Base-by-base conservation (phyloP, 2,329 filamentous ascomycete species). In the Clarireedia homoeocarpa region DNA sequence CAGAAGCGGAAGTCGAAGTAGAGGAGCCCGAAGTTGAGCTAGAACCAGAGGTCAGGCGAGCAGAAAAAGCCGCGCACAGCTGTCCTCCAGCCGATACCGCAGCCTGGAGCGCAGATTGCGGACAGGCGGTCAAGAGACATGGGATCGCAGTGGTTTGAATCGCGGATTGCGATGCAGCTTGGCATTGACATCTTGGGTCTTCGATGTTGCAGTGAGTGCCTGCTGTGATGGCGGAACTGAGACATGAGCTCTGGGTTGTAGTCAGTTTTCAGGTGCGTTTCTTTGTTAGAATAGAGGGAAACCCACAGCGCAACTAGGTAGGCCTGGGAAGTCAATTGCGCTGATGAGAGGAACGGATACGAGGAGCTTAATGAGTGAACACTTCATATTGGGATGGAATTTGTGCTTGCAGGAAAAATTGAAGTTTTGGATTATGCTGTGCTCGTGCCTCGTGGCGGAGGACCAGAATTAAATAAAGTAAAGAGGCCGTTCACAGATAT, bases 291-390 rank as follows among this genome's bases (percentile, higher is more conserved):
- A 34, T 9, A 42, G n/a, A 24, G 36, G 49, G 12, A 39, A 38
- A 69, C 73, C 59, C 71, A 77, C 74, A 62, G 73, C 72, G 61
- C 74, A 76, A 5, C 62, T 17, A 48, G 73, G 71, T 55, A 71
- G 60, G 39, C 66, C 70, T 26, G 58, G 42, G 50, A 74, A 66
- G 61, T 71, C 61, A 64, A 75, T 72, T 34, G 72, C 73, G 50
- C 69, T 67, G 44, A 67, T 72, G 39, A 74, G 58, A 65, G 72
- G 67, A 49, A 66, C 68, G 40, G 64, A 61, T 56, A 67, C 69
- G 51, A 71, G 58, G 53, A 71, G 51, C 34, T 49, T 34, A 47
- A 71, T 57, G 56, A 71, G 59, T 42, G 68, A 51, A 61, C 66
- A 61, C 73, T 75, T 76, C 74, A 76, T 76, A 20, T 63, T 74